Evolutionary conservation across 495 filamentous ascomycete genomes (phyloP), one percentile per base, ranked within the genome.

Genomic region (Podospora appendiculata): DNA sequence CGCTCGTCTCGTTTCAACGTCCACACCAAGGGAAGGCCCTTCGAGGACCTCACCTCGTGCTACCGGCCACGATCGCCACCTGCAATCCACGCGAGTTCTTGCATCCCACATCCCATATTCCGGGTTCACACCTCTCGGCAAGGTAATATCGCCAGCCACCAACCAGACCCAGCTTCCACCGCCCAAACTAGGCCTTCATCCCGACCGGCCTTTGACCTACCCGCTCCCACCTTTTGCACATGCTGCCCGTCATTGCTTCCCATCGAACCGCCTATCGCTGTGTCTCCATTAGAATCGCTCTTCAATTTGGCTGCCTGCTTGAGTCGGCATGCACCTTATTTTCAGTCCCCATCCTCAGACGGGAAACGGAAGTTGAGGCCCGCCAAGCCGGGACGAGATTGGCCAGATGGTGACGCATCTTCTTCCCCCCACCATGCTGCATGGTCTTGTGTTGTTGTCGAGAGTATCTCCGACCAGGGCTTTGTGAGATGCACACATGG

Each of bases 41-140:
- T 25, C 41, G 34, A 45, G 19, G 38, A 40, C 38, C 38, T 40
- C 38, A 40, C n/a, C n/a, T 40, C 10, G 25, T 25, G 25, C 25
- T 25, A 25, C 25, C 2, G 25, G 25, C 25, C 25, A 25, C 5
- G 25, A 25, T 25, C 25, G 25, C 25, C 25, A 25, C 25, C 25
- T 25, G 25, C 25, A 25, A 25, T 5, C 25, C 25, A 25, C 25
- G 5, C 25, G 25, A 25, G 25, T 25, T 25, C 25, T 25, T 25
- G 25, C 25, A 25, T 25, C 25, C 25, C 25, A 25, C 25, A 39
- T 50, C 41, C 61, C 61, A 57, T 58, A 55, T 59, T 57, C 58
- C 61, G 53, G 61, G 61, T 64, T 64, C 56, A 47, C 46, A 58
- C 45, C 43, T 55, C 51, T 55, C 57, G 58, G 56, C 58, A 6